Evolutionary conservation across 495 filamentous ascomycete genomes (phyloP).

Genomic region (Pseudoneurospora amorphoporcata): DNA sequence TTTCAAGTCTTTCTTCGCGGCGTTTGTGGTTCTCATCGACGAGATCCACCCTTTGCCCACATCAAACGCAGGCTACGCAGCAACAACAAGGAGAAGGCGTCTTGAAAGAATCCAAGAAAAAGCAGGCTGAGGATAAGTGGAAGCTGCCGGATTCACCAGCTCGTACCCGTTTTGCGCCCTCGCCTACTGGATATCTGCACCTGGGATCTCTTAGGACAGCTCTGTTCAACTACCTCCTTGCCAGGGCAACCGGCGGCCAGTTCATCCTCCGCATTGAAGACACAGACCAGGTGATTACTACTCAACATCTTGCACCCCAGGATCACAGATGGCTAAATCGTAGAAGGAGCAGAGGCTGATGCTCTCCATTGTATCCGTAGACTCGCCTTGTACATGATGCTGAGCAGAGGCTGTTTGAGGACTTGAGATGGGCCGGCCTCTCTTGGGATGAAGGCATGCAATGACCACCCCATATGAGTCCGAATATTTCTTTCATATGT

Average conservation of each 20-base stretch:
- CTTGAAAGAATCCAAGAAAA: neutral
- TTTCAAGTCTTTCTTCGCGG: neutral
- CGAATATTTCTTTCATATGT: neutral
- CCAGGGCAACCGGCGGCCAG: slow-evolving; percentile 81
- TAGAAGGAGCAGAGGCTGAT: slow-evolving; percentile 6
- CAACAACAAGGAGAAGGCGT: neutral
- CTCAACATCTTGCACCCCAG: neutral
- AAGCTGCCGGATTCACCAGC: slow-evolving; percentile 53
- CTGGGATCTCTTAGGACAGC: slow-evolving; percentile 86
- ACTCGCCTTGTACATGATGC: slow-evolving; percentile 53
- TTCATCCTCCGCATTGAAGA: slow-evolving; percentile 91
- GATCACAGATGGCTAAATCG: neutral
- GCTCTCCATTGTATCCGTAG: slow-evolving; percentile 6
- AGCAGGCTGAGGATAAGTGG: neutral
- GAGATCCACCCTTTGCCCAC: neutral
- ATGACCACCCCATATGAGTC: slow-evolving; percentile 12
- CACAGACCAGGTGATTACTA: slow-evolving; percentile 67
- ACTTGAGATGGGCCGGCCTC: slow-evolving; percentile 80
- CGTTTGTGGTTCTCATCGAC: neutral
- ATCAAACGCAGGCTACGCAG: neutral
- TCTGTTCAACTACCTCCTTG: slow-evolving; percentile 82
- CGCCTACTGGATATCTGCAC: slow-evolving; percentile 88
- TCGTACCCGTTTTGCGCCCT: slow-evolving; percentile 89
- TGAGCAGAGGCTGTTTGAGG: slow-evolving; percentile 62
- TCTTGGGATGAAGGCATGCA: slow-evolving; percentile 79